Percentiles rank a stretch among this genome's conserved stretches.
Evolutionary conservation across 148 eudicot genomes (phyloP).

Genomic region (Polygonum aviculare): DNA sequence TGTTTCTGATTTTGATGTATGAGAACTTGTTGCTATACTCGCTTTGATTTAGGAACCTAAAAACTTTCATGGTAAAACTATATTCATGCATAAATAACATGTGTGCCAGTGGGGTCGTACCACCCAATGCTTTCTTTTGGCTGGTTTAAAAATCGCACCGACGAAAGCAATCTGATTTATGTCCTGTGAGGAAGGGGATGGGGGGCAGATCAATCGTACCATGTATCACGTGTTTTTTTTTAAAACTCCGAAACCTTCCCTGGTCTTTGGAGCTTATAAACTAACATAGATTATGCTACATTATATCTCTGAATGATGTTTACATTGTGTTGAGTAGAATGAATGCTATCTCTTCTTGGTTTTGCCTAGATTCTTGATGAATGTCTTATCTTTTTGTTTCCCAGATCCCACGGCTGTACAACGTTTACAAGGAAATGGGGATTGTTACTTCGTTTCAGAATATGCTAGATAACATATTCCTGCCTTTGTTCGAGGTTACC

Average conservation of each 20-base stretch:
- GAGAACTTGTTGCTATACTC: not conserved
- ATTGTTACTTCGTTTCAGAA: slow-evolving; percentile 74
- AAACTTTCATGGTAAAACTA: too few species aligned
- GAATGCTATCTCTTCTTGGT: not conserved
- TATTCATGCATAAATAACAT: too few species aligned
- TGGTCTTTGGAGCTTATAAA: not conserved
- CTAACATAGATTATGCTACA: not conserved
- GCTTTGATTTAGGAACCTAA: not conserved
- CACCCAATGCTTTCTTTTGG: not conserved
- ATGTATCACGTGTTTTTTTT: not conserved
- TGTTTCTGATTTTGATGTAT: not conserved
- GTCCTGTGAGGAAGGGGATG: not conserved
- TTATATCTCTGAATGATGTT: not conserved
- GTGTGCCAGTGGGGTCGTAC: too few species aligned
- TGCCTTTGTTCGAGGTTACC: slow-evolving; percentile 74
- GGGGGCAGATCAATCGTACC: not conserved
- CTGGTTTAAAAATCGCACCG: not conserved
- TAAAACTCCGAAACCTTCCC: not conserved
- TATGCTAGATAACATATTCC: slow-evolving; percentile 63
- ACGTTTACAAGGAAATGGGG: slow-evolving; percentile 73
- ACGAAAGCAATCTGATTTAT: not conserved
- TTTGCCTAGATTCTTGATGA: not conserved
- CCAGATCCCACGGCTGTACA: slow-evolving; percentile 75
- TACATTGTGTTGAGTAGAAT: not conserved
- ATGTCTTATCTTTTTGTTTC: slow-evolving; percentile 1